Percentiles rank a stretch among this genome's conserved stretches.
Conservation (phyloP, 1,284 basidiomycete genomes). For the Cutaneotrichosporon arboriforme region DNA sequence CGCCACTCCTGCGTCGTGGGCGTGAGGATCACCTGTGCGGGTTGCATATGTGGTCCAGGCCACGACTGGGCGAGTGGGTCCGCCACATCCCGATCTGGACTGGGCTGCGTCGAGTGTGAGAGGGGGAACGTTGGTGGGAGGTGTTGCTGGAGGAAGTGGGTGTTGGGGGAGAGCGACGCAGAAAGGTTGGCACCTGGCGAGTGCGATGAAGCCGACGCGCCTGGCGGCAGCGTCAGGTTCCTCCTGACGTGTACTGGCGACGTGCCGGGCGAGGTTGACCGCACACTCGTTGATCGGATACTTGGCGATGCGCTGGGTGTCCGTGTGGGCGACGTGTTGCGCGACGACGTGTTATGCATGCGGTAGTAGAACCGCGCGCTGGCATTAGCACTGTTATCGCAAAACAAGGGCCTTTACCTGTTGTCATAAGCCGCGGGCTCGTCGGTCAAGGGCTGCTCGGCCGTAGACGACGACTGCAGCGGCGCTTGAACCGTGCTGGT, state of each 20-base stretch:
- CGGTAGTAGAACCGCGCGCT: conserved; percentile 48
- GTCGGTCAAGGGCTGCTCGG: background rate
- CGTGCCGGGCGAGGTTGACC: conserved; percentile 9
- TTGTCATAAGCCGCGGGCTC: conserved; percentile 34
- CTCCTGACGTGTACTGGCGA: conserved; percentile 16
- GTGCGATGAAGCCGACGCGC: conserved; percentile 2
- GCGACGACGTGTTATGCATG: conserved; percentile 26
- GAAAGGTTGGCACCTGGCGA: conserved; percentile 16
- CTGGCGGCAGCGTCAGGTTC: conserved; percentile 24
- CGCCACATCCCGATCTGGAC: background rate
- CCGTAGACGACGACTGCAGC: too few species aligned
- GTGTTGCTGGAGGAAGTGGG: conserved; percentile 41
- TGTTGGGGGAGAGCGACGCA: conserved; percentile 38
- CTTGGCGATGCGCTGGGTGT: conserved; percentile 14
- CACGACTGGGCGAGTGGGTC: background rate
- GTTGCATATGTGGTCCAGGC: background rate
- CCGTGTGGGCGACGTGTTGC: conserved; percentile 32
- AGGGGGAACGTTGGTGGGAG: conserved; percentile 39
- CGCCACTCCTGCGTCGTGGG: conserved; percentile 50
- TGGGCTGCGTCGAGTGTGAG: conserved; percentile 1
- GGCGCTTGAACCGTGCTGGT: too few species aligned
- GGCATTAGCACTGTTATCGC: background rate
- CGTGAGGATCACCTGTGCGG: conserved; percentile 45
- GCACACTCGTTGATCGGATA: background rate
- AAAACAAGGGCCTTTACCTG: conserved; percentile 26